phyloP scores from a whole-genome alignment of 2,329 filamentous ascomycete genomes.

The Cordyceps farinosa region DNA sequence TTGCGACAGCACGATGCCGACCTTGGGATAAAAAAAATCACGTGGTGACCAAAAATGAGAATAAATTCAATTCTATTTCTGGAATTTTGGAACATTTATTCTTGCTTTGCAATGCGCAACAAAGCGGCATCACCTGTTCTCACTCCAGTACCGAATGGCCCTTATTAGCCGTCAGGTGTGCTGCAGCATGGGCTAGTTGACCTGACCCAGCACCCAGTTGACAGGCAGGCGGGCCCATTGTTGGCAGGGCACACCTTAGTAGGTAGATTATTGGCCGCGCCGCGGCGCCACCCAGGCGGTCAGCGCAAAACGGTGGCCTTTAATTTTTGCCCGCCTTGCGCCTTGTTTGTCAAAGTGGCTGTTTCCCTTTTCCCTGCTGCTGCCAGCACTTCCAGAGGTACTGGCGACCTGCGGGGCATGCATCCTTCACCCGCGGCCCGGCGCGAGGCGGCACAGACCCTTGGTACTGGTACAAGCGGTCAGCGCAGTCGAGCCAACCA shows the following conservation, averaged over 20 bases:
- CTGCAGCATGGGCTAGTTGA: constrained; percentile 10
- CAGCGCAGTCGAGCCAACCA: background rate
- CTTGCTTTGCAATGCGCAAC: background rate
- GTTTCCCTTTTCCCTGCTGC: background rate
- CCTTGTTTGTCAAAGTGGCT: background rate
- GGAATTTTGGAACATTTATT: background rate
- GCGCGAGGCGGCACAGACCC: constrained; percentile 14
- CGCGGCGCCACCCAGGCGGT: background rate
- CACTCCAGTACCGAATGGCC: background rate
- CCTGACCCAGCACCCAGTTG: constrained; percentile 1
- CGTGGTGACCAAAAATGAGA: too few relatives aligned
- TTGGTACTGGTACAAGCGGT: constrained; percentile 4
- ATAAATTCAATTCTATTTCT: too few relatives aligned
- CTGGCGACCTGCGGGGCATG: constrained; percentile 9
- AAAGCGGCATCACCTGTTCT: background rate
- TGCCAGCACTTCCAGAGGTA: background rate
- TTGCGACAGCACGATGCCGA: background rate
- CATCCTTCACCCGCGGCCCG: background rate
- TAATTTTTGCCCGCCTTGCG: background rate
- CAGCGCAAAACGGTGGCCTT: background rate
- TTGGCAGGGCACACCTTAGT: background rate
- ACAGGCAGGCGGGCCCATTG: background rate
- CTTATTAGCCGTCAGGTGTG: constrained; percentile 4
- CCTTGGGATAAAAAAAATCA: background rate
- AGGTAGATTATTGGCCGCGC: background rate